Evolutionary conservation across 2,329 filamentous ascomycete genomes (phyloP).

Genomic region (Seiridium cupressi): DNA sequence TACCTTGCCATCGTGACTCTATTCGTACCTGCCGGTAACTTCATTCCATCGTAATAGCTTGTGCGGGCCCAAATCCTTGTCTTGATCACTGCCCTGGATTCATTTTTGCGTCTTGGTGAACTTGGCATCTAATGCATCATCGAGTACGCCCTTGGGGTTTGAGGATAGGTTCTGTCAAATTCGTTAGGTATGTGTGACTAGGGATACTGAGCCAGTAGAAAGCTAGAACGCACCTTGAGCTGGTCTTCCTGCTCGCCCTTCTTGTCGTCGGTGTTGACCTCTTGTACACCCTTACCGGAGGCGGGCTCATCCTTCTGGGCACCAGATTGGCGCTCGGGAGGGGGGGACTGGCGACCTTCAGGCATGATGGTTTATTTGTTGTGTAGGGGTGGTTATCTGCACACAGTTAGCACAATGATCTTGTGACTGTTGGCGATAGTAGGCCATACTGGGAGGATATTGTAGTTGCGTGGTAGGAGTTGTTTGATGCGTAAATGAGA

Average conservation of each 20-base stretch:
- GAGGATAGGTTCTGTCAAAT: slow-evolving; percentile 48
- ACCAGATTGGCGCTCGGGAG: slow-evolving; percentile 66
- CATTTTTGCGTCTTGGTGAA: slow-evolving; percentile 48
- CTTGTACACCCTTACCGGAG: slow-evolving; percentile 56
- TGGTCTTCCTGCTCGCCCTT: slow-evolving; percentile 54
- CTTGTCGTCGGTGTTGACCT: slow-evolving; percentile 43
- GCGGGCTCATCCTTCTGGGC: slow-evolving; percentile 60
- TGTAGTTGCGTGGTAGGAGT: neutral
- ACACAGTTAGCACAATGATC: too few relatives aligned
- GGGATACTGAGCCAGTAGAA: neutral
- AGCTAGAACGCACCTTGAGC: slow-evolving; percentile 40
- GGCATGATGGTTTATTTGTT: slow-evolving; percentile 47
- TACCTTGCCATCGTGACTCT: neutral
- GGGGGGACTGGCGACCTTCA: slow-evolving; percentile 74
- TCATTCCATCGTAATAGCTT: slow-evolving; percentile 7
- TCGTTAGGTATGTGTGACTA: slow-evolving; percentile 5
- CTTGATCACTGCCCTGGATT: neutral
- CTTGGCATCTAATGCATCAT: slow-evolving; percentile 59
- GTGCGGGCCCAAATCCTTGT: neutral
- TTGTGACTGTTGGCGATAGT: neutral
- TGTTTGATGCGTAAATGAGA: neutral
- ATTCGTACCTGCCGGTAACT: neutral
- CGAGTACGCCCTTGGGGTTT: slow-evolving; percentile 66
- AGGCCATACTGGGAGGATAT: neutral
- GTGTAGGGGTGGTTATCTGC: too few relatives aligned